Evolutionary conservation across 2,329 filamentous ascomycete genomes (phyloP).

Genomic region (Hypoxylon sp.): DNA sequence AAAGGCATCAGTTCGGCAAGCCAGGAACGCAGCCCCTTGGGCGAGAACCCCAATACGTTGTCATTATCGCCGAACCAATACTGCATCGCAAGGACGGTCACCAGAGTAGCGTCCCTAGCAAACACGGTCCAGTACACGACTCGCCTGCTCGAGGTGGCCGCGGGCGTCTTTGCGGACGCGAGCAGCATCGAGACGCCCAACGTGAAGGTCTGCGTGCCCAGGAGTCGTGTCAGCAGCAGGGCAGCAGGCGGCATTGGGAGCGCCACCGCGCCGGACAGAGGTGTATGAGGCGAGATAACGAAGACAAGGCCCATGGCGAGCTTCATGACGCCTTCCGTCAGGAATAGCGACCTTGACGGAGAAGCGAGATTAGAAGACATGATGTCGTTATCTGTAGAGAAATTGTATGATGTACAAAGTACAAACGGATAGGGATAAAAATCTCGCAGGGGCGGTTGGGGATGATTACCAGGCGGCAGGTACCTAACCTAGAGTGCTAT

Average conservation of each 20-base stretch:
- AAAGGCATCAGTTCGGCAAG: conserved; percentile 30
- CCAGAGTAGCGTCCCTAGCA: conserved; percentile 27
- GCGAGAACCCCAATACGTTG: conserved; percentile 21
- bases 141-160: conserved; percentile 22
- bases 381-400: no score
- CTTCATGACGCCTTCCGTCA: conserved; percentile 32
- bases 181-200: conserved; percentile 30
- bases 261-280: conserved; percentile 25
- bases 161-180: conserved; percentile 19
- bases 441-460: no score
- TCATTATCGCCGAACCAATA: conserved; percentile 26
- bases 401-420: no score
- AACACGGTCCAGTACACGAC: conserved; percentile 35
- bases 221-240: conserved; percentile 27
- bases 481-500: no score
- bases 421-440: no score
- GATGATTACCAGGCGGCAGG: no score
- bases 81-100: conserved; percentile 22
- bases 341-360: conserved; percentile 22
- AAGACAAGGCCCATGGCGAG: conserved; percentile 23
- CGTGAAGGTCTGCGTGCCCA: conserved; percentile 33
- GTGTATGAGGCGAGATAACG: conserved; percentile 26
- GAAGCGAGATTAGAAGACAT: conserved; percentile 22
- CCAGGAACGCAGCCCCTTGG: conserved; percentile 21
- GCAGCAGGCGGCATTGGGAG: conserved; percentile 22